Conservation (phyloP, 73 alveolate species). For the Tetrahymena borealis region DNA sequence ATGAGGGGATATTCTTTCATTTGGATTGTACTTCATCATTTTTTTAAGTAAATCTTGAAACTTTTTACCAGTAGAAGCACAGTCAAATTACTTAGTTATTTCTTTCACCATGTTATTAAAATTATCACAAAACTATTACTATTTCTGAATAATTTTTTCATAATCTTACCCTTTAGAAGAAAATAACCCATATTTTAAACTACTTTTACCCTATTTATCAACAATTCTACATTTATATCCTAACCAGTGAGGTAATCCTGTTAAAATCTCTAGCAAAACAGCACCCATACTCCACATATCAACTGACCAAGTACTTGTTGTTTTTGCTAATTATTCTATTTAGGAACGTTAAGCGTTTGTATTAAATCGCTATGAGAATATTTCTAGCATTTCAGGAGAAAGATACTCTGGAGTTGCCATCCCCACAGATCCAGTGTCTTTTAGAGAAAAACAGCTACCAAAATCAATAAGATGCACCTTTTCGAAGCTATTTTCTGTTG, state of each 20-base stretch:
- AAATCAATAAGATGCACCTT: slow-evolving; percentile 61
- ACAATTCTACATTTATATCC: slow-evolving; percentile 64
- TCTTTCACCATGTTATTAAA: slow-evolving; percentile 39
- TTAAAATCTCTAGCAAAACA: slow-evolving; percentile 53
- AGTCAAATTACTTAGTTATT: slow-evolving; percentile 16
- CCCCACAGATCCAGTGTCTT: slow-evolving; percentile 42
- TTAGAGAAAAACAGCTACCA: slow-evolving; percentile 58
- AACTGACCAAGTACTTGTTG: slow-evolving; percentile 48
- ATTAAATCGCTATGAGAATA: slow-evolving; percentile 28
- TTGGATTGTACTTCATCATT: slow-evolving; percentile 27
- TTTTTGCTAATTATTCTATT: slow-evolving; percentile 4
- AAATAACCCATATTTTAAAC: slow-evolving; percentile 41
- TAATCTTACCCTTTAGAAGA: slow-evolving; percentile 51
- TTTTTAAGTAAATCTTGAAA: slow-evolving; percentile 29
- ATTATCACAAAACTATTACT: slow-evolving; percentile 43
- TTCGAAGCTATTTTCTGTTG: background rate
- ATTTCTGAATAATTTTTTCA: slow-evolving; percentile 45
- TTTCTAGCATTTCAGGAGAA: slow-evolving; percentile 75
- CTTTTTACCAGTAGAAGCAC: background rate
- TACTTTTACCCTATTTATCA: slow-evolving; percentile 42
- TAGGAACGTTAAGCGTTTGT: slow-evolving; percentile 9
- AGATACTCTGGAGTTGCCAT: slow-evolving; percentile 86
- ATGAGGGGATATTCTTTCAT: slow-evolving; percentile 32
- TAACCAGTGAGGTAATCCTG: slow-evolving; percentile 73
- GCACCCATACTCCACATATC: slow-evolving; percentile 80